These are phyloP conservation scores for Neurospora cerealis DNA, from an alignment of 495 filamentous ascomycete genomes.

Conservation along the genomic window DNA sequence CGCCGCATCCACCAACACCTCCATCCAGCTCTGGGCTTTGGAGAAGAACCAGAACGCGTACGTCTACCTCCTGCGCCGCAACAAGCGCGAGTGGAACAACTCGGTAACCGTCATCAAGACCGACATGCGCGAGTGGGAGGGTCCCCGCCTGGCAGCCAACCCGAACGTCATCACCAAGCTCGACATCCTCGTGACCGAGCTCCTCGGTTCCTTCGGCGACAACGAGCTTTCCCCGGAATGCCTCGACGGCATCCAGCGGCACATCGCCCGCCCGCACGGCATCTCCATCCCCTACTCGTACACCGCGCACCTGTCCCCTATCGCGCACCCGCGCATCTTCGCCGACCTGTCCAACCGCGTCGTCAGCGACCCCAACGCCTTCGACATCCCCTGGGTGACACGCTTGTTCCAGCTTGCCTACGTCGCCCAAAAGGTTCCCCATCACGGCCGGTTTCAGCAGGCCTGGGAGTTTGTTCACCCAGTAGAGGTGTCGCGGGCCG, in stretches of 20 bases:
- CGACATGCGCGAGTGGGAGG: constrained; percentile 95
- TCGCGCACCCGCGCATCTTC: constrained; percentile 79
- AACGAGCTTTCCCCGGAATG: constrained; percentile 81
- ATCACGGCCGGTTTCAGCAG: constrained; percentile 48
- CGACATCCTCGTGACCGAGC: constrained; percentile 88
- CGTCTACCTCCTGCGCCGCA: constrained; percentile 80
- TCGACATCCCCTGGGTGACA: constrained; percentile 83
- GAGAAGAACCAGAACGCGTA: constrained; percentile 99
- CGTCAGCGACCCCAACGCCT: constrained; percentile 59
- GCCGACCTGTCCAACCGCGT: constrained; percentile 60
- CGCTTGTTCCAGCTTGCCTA: constrained; percentile 83
- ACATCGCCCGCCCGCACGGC: constrained; percentile 61
- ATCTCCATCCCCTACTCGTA: constrained; percentile 92
- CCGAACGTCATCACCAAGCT: constrained; percentile 46
- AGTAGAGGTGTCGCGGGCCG: constrained; percentile 39
- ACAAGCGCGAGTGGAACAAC: constrained; percentile 63
- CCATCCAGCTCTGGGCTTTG: constrained; percentile 78
- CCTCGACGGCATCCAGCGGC: constrained; percentile 58
- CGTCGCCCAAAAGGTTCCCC: constrained; percentile 49
- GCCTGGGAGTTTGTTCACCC: constrained; percentile 58
- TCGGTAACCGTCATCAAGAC: constrained; percentile 81
- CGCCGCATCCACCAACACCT: constrained; percentile 60
- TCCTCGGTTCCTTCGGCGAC: constrained; percentile 86
- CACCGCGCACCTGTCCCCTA: constrained; percentile 81
- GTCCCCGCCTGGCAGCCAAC: constrained; percentile 35